Evolutionary conservation across 768 basidiomycete genomes (phyloP).

Genomic region (Tricholoma furcatifolium): DNA sequence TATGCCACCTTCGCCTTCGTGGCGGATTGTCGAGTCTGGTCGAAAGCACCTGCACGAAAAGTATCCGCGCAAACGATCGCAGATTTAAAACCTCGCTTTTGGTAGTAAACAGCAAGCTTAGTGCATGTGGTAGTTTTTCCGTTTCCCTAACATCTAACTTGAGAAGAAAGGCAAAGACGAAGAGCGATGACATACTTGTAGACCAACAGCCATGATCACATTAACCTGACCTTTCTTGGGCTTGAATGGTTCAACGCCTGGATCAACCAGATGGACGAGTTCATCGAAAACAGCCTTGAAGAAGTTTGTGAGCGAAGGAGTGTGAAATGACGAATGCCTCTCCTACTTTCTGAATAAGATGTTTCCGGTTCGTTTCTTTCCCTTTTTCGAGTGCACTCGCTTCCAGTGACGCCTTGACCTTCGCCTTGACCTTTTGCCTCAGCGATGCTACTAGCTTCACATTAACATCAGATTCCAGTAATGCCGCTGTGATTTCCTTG

Average conservation of each 20-base stretch:
- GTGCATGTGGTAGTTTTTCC: conserved; percentile 99
- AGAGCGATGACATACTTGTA: conserved; percentile 60
- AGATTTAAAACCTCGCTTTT: conserved; percentile 94
- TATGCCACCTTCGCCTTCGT: conserved; percentile 99
- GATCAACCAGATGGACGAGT: conserved; percentile 91
- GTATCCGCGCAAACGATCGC: conserved; percentile 99
- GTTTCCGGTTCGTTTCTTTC: conserved; percentile 80
- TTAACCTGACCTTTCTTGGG: conserved; percentile 93
- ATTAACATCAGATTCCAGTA: conserved; percentile 97
- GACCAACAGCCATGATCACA: conserved; percentile 96
- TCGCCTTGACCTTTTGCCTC: conserved; percentile 86
- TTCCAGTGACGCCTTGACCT: conserved; percentile 82
- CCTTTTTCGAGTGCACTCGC: conserved; percentile 60
- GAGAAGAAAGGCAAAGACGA: not conserved
- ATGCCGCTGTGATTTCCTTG: conserved; percentile 92
- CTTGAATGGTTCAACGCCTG: conserved; percentile 93
- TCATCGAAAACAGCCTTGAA: conserved; percentile 93
- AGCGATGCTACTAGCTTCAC: conserved; percentile 91
- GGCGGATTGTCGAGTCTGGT: conserved; percentile 98
- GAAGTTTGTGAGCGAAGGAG: not conserved
- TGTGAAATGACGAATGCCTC: not conserved
- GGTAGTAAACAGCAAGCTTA: conserved; percentile 96
- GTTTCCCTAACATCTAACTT: conserved; percentile 61
- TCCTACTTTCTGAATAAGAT: conserved; percentile 85
- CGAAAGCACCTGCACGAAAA: conserved; percentile 98